Base-by-base conservation (phyloP, 352 stramenopile species). In the Blastocystis sp. region DNA sequence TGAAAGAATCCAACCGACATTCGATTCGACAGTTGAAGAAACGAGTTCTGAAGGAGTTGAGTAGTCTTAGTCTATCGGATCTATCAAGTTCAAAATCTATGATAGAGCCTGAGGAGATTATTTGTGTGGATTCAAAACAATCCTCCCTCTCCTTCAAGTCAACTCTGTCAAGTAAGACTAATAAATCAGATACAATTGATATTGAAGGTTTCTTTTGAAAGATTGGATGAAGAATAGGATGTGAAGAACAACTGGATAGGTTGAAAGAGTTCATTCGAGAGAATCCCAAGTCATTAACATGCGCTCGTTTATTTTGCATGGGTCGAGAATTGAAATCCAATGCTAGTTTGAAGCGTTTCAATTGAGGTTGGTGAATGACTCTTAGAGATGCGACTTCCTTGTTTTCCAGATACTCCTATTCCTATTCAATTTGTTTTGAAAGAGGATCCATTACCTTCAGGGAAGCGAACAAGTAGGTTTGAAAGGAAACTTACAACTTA, bases 401-500 rank as follows among this genome's bases (percentile, higher is more conserved):
- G 69, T 32, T 80, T 61, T 21, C 24, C 69, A 63, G 69, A 80
- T 35, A 32, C 24, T 12, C 69, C 69, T 0, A 80, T 46, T 42
- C 69, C 69, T 27, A 59, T 80, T 65, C 69, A 80, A 32, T 59
- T 80, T 21, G 56, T 80, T 39, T 24, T 80, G 11, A 37, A 43
- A 65, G 69, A 57, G 21, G 46, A 63, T 6, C 37, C 69, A 29
- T 12, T 32, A 11, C 19, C 24, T 3, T 11, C 51, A 9, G 43
- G 16, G 7, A 3, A 14, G 19, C 39, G 29, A 35, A 37, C 43
- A 21, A 61, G 69, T 80, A 29, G 49, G 39, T 9, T 29, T 4
- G 19, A 1, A 9, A 63, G 12, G 24, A n/a, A 9, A 7, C 7
- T n/a, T 80, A 12, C 37, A 5, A 0, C 14, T 2, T 80, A 80